These are phyloP conservation scores for Candida awuae DNA, from an alignment of 805 yeast genomes.

Conservation along the genomic window DNA sequence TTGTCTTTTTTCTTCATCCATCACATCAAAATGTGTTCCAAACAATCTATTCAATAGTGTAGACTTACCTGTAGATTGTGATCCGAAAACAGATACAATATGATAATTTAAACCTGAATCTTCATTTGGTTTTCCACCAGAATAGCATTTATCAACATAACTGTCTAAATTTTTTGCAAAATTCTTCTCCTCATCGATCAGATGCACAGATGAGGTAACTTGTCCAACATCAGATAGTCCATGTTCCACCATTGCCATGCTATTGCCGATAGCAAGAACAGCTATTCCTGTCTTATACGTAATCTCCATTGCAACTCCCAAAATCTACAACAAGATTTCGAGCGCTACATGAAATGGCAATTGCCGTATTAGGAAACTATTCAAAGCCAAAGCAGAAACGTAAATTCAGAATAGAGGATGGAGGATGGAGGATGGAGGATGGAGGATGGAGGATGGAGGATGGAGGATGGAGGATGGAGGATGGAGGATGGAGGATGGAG, in stretches of 20 bases:
- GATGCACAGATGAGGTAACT: slow-evolving; percentile 52
- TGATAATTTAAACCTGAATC: slow-evolving; percentile 75
- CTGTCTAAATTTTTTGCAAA: slow-evolving; percentile 35
- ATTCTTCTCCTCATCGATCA: slow-evolving; percentile 52
- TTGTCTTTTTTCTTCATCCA: slow-evolving; percentile 79
- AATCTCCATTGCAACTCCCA: too few relatives aligned
- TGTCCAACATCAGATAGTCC: neutral
- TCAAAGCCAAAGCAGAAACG: too few relatives aligned
- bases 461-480: too few relatives aligned
- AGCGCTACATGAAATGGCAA: too few relatives aligned
- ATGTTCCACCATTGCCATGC: neutral
- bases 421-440: too few relatives aligned
- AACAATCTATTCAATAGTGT: slow-evolving; percentile 81
- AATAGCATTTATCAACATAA: slow-evolving; percentile 25
- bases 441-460: too few relatives aligned
- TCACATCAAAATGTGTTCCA: slow-evolving; percentile 83
- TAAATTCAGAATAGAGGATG: too few relatives aligned
- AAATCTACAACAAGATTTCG: too few relatives aligned
- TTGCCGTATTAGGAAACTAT: too few relatives aligned
- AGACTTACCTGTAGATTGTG: slow-evolving; percentile 94
- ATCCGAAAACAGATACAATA: slow-evolving; percentile 91
- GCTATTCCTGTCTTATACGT: too few relatives aligned
- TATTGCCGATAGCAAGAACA: neutral
- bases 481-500: too few relatives aligned
- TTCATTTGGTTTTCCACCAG: slow-evolving; percentile 21